Conservation (phyloP, 768 basidiomycete genomes). For the Tulasnella sp. region DNA sequence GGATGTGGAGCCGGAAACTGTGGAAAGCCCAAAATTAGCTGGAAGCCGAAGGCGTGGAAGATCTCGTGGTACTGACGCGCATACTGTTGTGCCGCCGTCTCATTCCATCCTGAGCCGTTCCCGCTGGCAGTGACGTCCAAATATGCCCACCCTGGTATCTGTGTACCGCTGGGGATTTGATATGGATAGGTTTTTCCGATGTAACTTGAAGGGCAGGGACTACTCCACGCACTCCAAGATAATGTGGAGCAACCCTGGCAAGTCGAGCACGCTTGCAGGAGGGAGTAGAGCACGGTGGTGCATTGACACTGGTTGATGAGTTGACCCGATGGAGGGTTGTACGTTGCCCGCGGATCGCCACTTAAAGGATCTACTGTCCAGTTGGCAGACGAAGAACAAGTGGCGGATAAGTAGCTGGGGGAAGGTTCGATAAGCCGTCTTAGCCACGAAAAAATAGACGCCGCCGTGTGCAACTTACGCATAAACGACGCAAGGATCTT, state of each 20-base stretch:
- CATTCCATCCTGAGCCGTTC: slow-evolving; percentile 20
- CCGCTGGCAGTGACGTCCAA: slow-evolving; percentile 4
- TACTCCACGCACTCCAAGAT: slow-evolving; percentile 18
- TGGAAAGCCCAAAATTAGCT: background rate
- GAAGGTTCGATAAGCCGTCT: background rate
- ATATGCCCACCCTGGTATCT: slow-evolving; percentile 18
- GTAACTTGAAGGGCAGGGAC: slow-evolving; percentile 9
- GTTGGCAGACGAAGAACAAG: background rate
- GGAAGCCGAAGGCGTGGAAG: too few relatives aligned
- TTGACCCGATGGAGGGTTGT: background rate
- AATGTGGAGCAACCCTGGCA: slow-evolving; percentile 7
- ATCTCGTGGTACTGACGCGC: slow-evolving; percentile 8
- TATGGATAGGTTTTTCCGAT: slow-evolving; percentile 5
- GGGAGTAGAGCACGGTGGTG: slow-evolving; percentile 19
- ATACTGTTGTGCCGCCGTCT: slow-evolving; percentile 12
- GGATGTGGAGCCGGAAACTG: slow-evolving; percentile 8
- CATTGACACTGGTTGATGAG: slow-evolving; percentile 20
- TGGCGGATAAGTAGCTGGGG: slow-evolving; percentile 15
- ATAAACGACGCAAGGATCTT: slow-evolving; percentile 26
- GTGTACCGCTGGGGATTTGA: background rate
- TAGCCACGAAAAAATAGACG: slow-evolving; percentile 6
- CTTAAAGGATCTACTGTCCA: slow-evolving; percentile 14
- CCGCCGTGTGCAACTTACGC: slow-evolving; percentile 9
- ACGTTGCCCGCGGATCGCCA: background rate
- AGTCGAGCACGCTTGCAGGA: slow-evolving; percentile 9